Evolutionary conservation across 2,329 filamentous ascomycete species (phyloP).

Genomic region (Pseudogymnoascus pannorum): DNA sequence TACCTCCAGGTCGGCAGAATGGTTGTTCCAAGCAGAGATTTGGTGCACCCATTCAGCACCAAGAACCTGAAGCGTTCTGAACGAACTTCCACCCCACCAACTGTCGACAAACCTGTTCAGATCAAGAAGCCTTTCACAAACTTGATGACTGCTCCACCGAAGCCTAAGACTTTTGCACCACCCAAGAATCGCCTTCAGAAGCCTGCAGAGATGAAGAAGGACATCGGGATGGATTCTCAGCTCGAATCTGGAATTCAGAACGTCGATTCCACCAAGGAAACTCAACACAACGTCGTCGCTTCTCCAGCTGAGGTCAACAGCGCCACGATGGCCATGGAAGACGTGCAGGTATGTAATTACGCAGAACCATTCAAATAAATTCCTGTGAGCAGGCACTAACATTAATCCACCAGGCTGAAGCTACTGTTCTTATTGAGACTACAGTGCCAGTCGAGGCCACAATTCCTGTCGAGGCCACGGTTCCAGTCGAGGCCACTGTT

Average conservation of each 20-base stretch:
- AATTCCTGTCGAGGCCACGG: too few relatives aligned
- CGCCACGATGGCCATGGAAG: background rate
- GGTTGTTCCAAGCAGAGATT: background rate
- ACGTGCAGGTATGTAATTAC: background rate
- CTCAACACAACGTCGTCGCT: background rate
- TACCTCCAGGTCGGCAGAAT: background rate
- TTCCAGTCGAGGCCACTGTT: too few relatives aligned
- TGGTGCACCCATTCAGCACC: background rate
- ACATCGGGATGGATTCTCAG: background rate
- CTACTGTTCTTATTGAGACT: too few relatives aligned
- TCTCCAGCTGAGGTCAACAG: background rate
- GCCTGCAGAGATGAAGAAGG: background rate
- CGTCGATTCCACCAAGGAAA: background rate
- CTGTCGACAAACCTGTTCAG: background rate
- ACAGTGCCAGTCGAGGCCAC: too few relatives aligned
- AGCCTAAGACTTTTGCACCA: background rate
- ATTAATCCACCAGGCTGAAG: background rate
- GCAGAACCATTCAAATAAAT: background rate
- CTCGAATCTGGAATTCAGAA: background rate
- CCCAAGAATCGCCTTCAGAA: background rate
- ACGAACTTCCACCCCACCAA: background rate
- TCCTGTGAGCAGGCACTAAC: background rate
- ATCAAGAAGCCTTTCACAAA: background rate
- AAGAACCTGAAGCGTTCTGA: background rate
- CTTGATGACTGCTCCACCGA: background rate